A percentile compares a stretch with the other conserved stretches of the same genome.
phyloP scores from a whole-genome alignment of 2,329 filamentous ascomycete genomes.

The Colletotrichum euphorbiae region DNA sequence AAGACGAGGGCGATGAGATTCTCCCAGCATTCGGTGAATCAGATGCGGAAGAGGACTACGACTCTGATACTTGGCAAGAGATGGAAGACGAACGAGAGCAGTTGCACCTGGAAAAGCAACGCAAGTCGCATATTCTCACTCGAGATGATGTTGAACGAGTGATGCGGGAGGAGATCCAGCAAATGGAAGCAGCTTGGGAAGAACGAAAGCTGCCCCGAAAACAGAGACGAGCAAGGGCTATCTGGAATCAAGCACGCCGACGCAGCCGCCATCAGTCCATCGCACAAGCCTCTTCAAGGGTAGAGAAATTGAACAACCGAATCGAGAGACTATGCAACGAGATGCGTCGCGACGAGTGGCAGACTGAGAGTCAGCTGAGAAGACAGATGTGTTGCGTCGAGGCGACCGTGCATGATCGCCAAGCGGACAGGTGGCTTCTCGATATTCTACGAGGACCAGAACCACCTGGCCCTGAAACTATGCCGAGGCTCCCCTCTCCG shows the following conservation, averaged over 20 bases:
- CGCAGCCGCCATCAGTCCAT: conserved; percentile 55
- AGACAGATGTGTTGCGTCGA: conserved; percentile 71
- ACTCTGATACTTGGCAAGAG: conserved; percentile 70
- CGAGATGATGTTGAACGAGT: conserved; percentile 60
- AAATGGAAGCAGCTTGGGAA: conserved; percentile 67
- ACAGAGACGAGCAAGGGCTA: conserved; percentile 64
- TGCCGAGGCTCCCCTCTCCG: conserved; percentile 46
- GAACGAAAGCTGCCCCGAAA: conserved; percentile 66
- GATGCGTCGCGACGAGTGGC: conserved; percentile 66
- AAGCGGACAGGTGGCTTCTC: conserved; percentile 65
- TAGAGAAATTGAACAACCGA: conserved; percentile 59
- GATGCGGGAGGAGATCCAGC: conserved; percentile 65
- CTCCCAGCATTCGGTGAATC: conserved; percentile 45
- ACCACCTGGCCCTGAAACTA: conserved; percentile 51
- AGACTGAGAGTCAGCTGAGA: conserved; percentile 62
- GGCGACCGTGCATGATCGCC: conserved; percentile 70
- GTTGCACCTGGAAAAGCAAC: conserved; percentile 38
- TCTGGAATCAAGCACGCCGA: conserved; percentile 71
- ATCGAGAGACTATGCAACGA: conserved; percentile 66
- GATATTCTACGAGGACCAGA: conserved; percentile 57
- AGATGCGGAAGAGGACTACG: conserved; percentile 61
- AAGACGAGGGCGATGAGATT: conserved; percentile 52
- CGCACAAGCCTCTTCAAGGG: conserved; percentile 53
- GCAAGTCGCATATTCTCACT: conserved; percentile 49
- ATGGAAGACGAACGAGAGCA: conserved; percentile 67